Conservation (phyloP, 176 grass and related monocot genomes). For the Ananas comosus region DNA sequence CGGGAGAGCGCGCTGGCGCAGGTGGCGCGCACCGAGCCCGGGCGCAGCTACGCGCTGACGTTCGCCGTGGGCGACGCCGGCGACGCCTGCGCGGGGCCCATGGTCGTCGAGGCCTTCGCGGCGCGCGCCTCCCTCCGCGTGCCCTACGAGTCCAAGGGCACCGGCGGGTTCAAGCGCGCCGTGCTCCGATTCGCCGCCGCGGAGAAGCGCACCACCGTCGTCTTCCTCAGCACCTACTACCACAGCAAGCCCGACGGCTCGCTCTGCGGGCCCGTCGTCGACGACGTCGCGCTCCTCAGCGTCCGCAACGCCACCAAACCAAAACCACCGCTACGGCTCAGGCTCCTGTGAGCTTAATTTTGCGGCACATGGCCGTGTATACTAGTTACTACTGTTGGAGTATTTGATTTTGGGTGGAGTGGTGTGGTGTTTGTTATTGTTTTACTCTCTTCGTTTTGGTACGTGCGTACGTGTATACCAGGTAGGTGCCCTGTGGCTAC, state of each 20-base stretch:
- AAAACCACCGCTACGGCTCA: not conserved
- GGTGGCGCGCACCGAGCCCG: constrained; percentile 51
- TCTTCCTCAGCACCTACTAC: constrained; percentile 80
- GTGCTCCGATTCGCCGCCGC: constrained; percentile 58
- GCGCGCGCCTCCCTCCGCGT: constrained; percentile 38
- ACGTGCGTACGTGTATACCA: constrained; percentile 18
- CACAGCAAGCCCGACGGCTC: constrained; percentile 77
- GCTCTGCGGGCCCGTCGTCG: constrained; percentile 68
- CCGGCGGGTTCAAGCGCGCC: constrained; percentile 57
- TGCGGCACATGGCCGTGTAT: not conserved
- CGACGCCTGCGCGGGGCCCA: constrained; percentile 51
- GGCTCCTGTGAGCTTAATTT: constrained; percentile 22
- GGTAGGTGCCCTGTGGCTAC: constrained; percentile 22
- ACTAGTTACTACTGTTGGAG: not conserved
- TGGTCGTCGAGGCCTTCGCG: constrained; percentile 74
- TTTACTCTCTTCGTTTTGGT: not conserved
- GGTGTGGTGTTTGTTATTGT: too few relatives aligned
- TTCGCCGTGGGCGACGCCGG: constrained; percentile 63
- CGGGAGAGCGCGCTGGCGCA: constrained; percentile 76
- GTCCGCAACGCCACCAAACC: constrained; percentile 20
- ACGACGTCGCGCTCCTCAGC: constrained; percentile 50
- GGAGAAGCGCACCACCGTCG: constrained; percentile 36
- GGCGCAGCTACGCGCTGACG: constrained; percentile 48
- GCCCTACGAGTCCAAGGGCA: constrained; percentile 61
- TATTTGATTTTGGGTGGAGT: too few relatives aligned